A percentile compares a stretch with the other conserved stretches of the same genome.
phyloP scores from a whole-genome alignment of 495 filamentous ascomycete genomes.

The Penicillium lagena region DNA sequence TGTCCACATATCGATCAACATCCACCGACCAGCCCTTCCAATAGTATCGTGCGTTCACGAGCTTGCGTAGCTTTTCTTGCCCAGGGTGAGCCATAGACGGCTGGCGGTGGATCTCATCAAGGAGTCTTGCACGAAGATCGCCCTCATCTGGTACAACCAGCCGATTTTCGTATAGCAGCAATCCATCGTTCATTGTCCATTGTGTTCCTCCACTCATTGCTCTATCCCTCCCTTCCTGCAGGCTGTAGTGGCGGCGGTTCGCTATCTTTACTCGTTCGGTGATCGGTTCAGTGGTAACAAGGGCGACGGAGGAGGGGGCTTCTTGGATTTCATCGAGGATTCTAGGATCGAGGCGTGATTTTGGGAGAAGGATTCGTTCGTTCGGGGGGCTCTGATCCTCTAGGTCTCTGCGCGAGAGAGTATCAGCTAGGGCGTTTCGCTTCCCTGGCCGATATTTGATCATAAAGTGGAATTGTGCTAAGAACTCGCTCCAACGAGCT shows the following conservation, averaged over 20 bases:
- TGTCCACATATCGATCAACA: not conserved
- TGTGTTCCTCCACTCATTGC: too few species aligned
- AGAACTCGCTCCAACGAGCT: slow-evolving; percentile 11
- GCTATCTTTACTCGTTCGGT: not conserved
- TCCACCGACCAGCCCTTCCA: not conserved
- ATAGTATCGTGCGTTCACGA: not conserved
- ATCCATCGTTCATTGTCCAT: too few species aligned
- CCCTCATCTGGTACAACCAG: not conserved
- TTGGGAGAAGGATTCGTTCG: too few species aligned
- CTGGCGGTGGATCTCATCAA: slow-evolving; percentile 6
- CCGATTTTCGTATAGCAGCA: too few species aligned
- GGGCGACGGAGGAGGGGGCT: not conserved
- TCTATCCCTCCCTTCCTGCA: too few species aligned
- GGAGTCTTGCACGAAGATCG: not conserved
- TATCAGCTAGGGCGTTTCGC: not conserved
- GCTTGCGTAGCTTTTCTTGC: not conserved
- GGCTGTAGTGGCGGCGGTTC: not conserved
- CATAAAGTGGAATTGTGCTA: slow-evolving; percentile 18
- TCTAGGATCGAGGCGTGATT: too few species aligned
- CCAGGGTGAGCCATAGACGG: not conserved
- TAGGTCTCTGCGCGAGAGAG: not conserved
- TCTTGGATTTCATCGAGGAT: too few species aligned
- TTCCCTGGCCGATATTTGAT: slow-evolving; percentile 18
- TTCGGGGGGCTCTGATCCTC: too few species aligned
- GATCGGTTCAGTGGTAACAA: not conserved